Evolutionary conservation across 257 asterid species (phyloP).

Genomic region (Jacaranda copaia): DNA sequence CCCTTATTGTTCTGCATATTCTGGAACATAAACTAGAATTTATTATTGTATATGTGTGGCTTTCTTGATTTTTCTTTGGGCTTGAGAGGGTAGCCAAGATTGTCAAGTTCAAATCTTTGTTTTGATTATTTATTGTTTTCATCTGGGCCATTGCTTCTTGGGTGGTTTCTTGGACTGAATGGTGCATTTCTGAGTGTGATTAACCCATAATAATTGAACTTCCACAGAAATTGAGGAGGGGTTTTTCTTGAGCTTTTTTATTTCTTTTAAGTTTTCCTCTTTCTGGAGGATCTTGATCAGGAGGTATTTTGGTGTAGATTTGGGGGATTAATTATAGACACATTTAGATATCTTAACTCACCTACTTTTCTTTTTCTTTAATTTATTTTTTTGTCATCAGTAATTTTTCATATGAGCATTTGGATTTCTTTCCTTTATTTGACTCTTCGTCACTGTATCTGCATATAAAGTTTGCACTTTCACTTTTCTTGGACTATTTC

Average conservation of each 20-base stretch:
- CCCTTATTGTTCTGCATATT: neutral
- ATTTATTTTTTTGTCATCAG: neutral
- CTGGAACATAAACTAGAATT: neutral
- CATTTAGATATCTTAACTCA: conserved; percentile 27
- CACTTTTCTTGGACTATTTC: conserved; percentile 37
- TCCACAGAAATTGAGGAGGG: conserved; percentile 8
- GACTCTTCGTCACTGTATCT: conserved; percentile 39
- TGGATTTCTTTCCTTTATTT: conserved; percentile 41
- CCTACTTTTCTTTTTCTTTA: neutral
- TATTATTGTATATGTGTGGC: neutral
- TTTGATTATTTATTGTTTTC: conserved; percentile 2
- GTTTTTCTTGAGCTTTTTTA: conserved; percentile 19
- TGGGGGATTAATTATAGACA: conserved; percentile 24
- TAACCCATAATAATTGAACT: conserved; percentile 1
- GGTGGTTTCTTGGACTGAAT: conserved; percentile 34
- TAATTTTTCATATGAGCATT: conserved; percentile 29
- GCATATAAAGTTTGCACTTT: conserved; percentile 43
- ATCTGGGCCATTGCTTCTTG: conserved; percentile 40
- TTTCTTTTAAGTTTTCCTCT: neutral
- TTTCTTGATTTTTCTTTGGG: conserved; percentile 29
- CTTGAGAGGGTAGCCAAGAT: conserved; percentile 20
- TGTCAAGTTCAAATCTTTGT: conserved; percentile 12
- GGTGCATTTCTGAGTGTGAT: conserved; percentile 26
- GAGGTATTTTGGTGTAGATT: conserved; percentile 28
- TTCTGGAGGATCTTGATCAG: conserved; percentile 41